Percentiles rank a stretch among this genome's conserved stretches.
These are phyloP conservation scores for Bimuria novae-zelandiae DNA, from an alignment of 2,329 filamentous ascomycete genomes.

Conservation along the genomic window DNA sequence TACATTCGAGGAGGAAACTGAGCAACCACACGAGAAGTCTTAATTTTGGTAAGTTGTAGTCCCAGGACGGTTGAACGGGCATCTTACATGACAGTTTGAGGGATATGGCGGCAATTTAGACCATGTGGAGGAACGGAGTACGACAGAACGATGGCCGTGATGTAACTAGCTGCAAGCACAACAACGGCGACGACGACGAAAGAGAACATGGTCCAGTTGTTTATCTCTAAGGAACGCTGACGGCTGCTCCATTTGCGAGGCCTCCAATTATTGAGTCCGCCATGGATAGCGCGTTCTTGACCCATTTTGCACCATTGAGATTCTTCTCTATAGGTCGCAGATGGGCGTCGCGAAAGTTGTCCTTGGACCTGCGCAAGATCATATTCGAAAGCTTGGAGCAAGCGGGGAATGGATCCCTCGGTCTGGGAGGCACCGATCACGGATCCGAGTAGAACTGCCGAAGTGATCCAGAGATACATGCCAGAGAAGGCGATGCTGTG, in stretches of 20 bases:
- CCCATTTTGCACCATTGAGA: conserved; percentile 15
- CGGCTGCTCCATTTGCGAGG: conserved; percentile 18
- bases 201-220: conserved; percentile 1
- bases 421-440: conserved; percentile 25
- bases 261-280: conserved; percentile 21
- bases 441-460: conserved; percentile 17
- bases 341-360: conserved; percentile 11
- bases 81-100: conserved; percentile 20
- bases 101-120: conserved; percentile 19
- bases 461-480: conserved; percentile 27
- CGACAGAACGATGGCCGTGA: conserved; percentile 19
- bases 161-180: conserved; percentile 16
- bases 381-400: conserved; percentile 22
- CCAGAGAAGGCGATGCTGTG: conserved; percentile 23
- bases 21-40: conserved; percentile 22
- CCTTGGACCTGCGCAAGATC: conserved; percentile 10
- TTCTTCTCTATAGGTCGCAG: conserved; percentile 11
- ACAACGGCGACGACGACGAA: conserved; percentile 8
- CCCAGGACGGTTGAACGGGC: background rate
- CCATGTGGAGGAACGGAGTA: conserved; percentile 21
- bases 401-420: conserved; percentile 20
- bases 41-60: background rate
- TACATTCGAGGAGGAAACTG: conserved; percentile 17
- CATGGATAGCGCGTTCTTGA: conserved; percentile 16
- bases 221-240: background rate